Evolutionary conservation across 441 rosid species (phyloP), one percentile per base, ranked within the genome.

Genomic region (Gossypium gossypioides): DNA sequence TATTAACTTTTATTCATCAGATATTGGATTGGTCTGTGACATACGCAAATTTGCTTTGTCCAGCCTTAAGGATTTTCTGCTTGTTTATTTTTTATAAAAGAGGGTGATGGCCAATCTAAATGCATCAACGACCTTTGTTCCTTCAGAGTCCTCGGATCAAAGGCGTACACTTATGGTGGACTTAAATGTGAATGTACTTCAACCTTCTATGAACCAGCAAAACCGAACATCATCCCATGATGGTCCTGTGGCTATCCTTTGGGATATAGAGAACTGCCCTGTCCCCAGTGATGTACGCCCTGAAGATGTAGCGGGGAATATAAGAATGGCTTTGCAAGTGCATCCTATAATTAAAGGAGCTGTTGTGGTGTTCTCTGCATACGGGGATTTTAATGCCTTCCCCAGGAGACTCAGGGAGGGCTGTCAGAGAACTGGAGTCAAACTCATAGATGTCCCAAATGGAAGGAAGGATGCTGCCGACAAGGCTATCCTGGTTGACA

Each of bases 401-500:
- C 97, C 99, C 4, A 90, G 96, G 68, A 76, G 98, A 0, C 89
- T 95, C 13, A 86, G 99, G 79, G 99, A 95, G 83, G 99, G 99
- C 8, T 91, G 95, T 80, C 99, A 95, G 74, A 91, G 94, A 85
- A 95, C 99, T 0, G 99, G 99, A 25, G 97, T 95, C 66, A 91
- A 86, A 58, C 97, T 95, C 25, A 76, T 92, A 3, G 99, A 95
- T 78, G 99, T 95, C 68, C 99, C 97, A 4, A 95, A 95, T 57
- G 96, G 97, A 48, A 88, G 98, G 72, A 95, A 95, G 83, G 99
- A 92, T 74, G 99, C 98, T 34, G 90, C 99, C 51, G 99, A 95
- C 77, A 95, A 91, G 79, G 99, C 99, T 40, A 95, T 95, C 74
- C 72, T 95, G 77, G 85, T 95, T 16, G 99, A 95, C 79, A 91